Conservation (phyloP, 2,329 filamentous ascomycete genomes). For the Xylariomycetidae sp. region DNA sequence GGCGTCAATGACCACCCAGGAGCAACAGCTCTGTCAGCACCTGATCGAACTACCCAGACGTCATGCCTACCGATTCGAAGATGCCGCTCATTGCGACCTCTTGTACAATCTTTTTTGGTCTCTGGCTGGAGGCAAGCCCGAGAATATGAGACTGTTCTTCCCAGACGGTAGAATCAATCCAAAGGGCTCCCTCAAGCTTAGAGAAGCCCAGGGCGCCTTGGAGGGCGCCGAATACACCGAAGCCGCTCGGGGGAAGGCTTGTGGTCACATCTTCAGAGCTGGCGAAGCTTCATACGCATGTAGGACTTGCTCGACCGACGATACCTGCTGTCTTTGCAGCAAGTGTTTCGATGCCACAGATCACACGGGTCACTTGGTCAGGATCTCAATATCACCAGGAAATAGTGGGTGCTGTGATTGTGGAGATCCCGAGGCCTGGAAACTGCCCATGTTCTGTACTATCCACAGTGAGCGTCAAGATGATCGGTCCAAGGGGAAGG, state of each 20-base stretch:
- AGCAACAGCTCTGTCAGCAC: constrained; percentile 79
- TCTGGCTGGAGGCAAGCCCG: constrained; percentile 68
- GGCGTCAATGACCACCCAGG: constrained; percentile 60
- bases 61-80: constrained; percentile 71
- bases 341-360: constrained; percentile 94
- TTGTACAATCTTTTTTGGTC: constrained; percentile 81
- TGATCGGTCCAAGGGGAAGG: constrained; percentile 54
- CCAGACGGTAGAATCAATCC: constrained; percentile 63
- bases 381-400: constrained; percentile 79
- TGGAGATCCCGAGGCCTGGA: constrained; percentile 93
- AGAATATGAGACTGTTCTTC: constrained; percentile 78
- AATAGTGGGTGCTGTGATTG: constrained; percentile 98
- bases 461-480: constrained; percentile 73
- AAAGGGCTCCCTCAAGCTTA: constrained; percentile 66
- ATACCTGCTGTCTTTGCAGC: constrained; percentile 91
- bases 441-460: constrained; percentile 79
- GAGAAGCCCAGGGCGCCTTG: constrained; percentile 83
- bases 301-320: constrained; percentile 89
- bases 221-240: constrained; percentile 95
- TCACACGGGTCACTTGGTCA: constrained; percentile 87
- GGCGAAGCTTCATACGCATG: constrained; percentile 94
- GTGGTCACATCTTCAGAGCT: constrained; percentile 93
- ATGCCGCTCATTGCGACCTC: constrained; percentile 66
- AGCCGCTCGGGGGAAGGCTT: constrained; percentile 84
- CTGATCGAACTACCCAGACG: constrained; percentile 72